Evolutionary conservation across 2,329 filamentous ascomycete species (phyloP), one percentile per base, ranked within the genome.

Genomic region (Cercospora sp.): DNA sequence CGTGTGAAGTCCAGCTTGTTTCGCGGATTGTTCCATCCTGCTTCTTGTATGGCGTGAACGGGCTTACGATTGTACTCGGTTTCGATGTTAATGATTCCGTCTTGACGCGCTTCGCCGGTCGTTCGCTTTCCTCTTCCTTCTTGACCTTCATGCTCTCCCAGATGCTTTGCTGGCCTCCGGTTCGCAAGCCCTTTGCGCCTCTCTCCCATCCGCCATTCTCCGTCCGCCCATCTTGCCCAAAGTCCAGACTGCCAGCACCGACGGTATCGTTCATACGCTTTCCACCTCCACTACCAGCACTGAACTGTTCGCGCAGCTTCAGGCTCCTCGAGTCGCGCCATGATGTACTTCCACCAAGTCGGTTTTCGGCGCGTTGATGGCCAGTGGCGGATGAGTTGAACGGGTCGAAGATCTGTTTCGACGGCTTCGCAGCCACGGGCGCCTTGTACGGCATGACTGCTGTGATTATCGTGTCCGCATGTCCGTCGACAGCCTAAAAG

Each of bases 341-440:
- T 76, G 87, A 85, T 71, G 82, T 88, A 73, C 84, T 86, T 26
- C 86, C 85, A 1, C 87, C 86, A 1, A 90, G 84, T 3, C 82
- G 81, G 68, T 88, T 89, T 68, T 94, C 91, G 51, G 91, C 88
- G 49, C 88, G 86, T 80, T 97, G 93, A 78, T 97, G 92, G 76
- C 87, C 89, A 75, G 88, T 92, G 80, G 97, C 93, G 70, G 92
- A 94, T 75, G 93, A 97, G 78, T 94, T 97, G 94, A 94, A 97
- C 80, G 97, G 90, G 61, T 76, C 75, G 69, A 76, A 76, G 53
- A 76, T 75, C 45, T 69, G 63, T 40, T 70, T 73, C 34, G 66
- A 70, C 2, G 75, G 74, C 61, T 76, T 76, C 26, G 75, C 75
- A n/a, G 73, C 75, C 32, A 62, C 40, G 1, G 72, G 71, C 21